Conservation (phyloP, 352 stramenopile species). For the Blastocystis hominis region DNA sequence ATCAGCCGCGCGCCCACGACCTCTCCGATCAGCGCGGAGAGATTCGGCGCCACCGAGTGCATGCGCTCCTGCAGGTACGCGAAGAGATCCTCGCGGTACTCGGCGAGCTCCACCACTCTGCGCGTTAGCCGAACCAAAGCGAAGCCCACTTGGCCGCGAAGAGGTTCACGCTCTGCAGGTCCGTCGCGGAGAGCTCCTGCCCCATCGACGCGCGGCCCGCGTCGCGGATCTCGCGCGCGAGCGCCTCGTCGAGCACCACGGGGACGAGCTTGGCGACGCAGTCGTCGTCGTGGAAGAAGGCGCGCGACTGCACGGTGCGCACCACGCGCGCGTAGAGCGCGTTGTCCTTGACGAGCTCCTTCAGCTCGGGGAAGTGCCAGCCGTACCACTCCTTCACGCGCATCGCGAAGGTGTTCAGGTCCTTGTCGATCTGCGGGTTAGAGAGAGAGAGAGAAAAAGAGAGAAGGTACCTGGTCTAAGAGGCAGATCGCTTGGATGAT, state of each 20-base stretch:
- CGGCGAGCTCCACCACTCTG: constrained; percentile 91
- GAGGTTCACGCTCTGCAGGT: constrained; percentile 98
- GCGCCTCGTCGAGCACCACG: constrained; percentile 92
- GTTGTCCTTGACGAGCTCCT: constrained; percentile 98
- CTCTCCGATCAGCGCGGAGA: constrained; percentile 94
- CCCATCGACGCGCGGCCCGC: constrained; percentile 91
- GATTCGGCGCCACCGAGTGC: constrained; percentile 91
- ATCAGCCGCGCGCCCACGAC: constrained; percentile 96
- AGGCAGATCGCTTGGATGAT: constrained; percentile 99
- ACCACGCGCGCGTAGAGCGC: constrained; percentile 77
- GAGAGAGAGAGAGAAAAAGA: too few relatives aligned
- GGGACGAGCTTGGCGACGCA: constrained; percentile 69
- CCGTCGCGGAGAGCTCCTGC: constrained; percentile 95
- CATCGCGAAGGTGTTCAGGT: constrained; percentile 99
- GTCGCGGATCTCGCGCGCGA: constrained; percentile 84
- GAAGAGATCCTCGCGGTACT: constrained; percentile 89
- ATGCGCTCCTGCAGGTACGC: constrained; percentile 91
- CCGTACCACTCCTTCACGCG: constrained; percentile 98
- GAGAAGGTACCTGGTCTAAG: constrained; percentile 77
- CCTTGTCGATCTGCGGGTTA: constrained; percentile 83
- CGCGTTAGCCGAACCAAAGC: neutral
- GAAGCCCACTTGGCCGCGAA: constrained; percentile 74
- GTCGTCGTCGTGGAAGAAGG: constrained; percentile 20
- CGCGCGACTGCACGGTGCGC: constrained; percentile 49
- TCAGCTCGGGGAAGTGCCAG: constrained; percentile 99